Conservation (phyloP, 192 early-diverging fungal species). For the Coemansia sp. region DNA sequence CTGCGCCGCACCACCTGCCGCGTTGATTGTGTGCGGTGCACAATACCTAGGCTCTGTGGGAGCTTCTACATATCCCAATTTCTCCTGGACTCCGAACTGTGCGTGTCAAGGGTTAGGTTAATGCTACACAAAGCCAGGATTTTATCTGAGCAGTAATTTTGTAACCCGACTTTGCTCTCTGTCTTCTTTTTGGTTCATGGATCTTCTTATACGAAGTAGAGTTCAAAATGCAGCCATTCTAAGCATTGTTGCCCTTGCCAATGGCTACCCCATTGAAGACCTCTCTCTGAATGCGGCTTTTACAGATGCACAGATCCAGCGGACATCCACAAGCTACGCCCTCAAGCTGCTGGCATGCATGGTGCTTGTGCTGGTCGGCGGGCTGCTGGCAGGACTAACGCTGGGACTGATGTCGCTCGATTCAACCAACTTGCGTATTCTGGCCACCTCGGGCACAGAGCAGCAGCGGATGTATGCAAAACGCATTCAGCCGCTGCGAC, state of each 20-base stretch:
- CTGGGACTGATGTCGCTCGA: constrained; percentile 82
- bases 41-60: too few species aligned
- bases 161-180: neutral
- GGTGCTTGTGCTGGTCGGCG: constrained; percentile 73
- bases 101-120: too few species aligned
- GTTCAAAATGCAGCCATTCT: constrained; percentile 4
- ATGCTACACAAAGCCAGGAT: neutral
- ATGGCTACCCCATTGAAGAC: too few species aligned
- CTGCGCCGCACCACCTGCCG: too few species aligned
- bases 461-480: constrained; percentile 70
- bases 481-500: constrained; percentile 82
- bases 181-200: constrained; percentile 1
- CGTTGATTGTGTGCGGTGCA: too few species aligned
- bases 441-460: constrained; percentile 73
- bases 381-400: constrained; percentile 71
- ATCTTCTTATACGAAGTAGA: constrained; percentile 17
- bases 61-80: too few species aligned
- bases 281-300: neutral
- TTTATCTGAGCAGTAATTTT: neutral
- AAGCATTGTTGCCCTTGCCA: neutral
- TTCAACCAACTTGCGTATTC: constrained; percentile 73
- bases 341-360: constrained; percentile 54
- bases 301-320: neutral
- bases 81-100: too few species aligned
- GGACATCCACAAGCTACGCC: constrained; percentile 27